Base-by-base conservation (phyloP, 1,284 basidiomycete species). In the Blastosporella zonata region DNA sequence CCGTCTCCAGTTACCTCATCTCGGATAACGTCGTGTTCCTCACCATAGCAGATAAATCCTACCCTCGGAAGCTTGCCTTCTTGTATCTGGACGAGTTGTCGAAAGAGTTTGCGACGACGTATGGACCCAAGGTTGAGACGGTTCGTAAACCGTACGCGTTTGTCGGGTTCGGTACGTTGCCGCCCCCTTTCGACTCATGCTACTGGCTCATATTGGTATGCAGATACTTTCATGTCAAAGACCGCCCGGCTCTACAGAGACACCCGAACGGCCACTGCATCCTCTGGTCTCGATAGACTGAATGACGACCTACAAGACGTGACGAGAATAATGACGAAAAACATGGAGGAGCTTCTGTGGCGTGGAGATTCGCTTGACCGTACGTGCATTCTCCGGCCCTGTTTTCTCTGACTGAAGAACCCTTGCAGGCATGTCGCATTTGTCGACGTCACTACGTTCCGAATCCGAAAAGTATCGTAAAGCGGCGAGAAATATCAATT, bases 301-400 rank as follows among this genome's bases (percentile, higher is more conserved):
- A 98, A 98, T 64, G 93, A 95, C 63, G 96, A 99, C 59, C 73
- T 99, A 45, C 93, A 96, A 64, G 96, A 99, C 62, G 96, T 99
- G 50, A 98, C 96, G 42, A 77, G 92, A 59, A 98, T 99, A 70
- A 99, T 99, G 97, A 98, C 96, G n/a, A 99, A 99, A 75, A 99
- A 99, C 67, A 99, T 99, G 96, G 97, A 99, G 68, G 97, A 99
- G 69, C 72, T 99, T 49, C 72, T 99, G 31, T 98, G 95, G 96
- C 78, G 96, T 66, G 96, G 96, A 18, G 96, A 99, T 66, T 95
- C 92, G 33, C 76, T 99, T 53, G 96, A 98, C 67, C 81, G 95
- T 94, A 62, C 60, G 87, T 53, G 29, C 25, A 17, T 27, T 10
- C 7, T 10, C 18, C 67, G 23, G 29, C 37, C 37, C 40, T 47